phyloP scores from a whole-genome alignment of 2,329 filamentous ascomycete genomes.

The Hypoxylon sp. region DNA sequence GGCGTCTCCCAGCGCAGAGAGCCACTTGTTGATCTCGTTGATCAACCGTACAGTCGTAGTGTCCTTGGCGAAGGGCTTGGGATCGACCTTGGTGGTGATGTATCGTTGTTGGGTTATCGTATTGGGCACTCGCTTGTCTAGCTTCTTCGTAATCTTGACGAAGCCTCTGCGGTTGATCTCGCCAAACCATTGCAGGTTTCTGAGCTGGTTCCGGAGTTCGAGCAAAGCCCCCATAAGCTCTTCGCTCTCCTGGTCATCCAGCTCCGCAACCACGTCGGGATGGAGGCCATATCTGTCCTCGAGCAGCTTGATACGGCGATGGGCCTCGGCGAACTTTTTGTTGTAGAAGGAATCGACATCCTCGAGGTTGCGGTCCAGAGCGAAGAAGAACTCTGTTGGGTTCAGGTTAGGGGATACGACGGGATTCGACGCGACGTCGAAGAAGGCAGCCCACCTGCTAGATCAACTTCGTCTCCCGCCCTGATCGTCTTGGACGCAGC shows the following conservation, averaged over 20 bases:
- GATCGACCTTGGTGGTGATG: conserved; percentile 88
- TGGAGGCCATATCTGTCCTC: conserved; percentile 86
- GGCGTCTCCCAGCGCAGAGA: conserved; percentile 80
- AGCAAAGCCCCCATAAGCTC: conserved; percentile 90
- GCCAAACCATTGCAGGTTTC: conserved; percentile 96
- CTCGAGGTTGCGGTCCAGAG: conserved; percentile 95
- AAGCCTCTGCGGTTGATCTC: conserved; percentile 96
- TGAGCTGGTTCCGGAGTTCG: conserved; percentile 84
- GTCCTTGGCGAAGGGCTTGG: conserved; percentile 85
- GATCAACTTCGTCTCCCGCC: conserved; percentile 78
- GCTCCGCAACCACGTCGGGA: conserved; percentile 71
- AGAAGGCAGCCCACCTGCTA: conserved; percentile 76
- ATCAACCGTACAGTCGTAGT: conserved; percentile 58
- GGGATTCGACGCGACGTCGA: conserved; percentile 46
- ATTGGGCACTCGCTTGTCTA: conserved; percentile 90
- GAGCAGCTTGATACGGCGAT: conserved; percentile 83
- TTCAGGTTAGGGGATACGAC: conserved; percentile 50
- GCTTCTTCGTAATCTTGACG: conserved; percentile 98
- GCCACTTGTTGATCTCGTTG: conserved; percentile 84
- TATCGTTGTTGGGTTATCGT: conserved; percentile 84
- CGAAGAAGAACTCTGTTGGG: conserved; percentile 89
- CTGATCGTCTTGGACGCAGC: conserved; percentile 71
- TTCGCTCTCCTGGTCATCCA: conserved; percentile 89
- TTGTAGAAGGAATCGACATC: conserved; percentile 97
- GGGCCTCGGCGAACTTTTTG: conserved; percentile 87